Evolutionary conservation across 495 filamentous ascomycete genomes (phyloP), one percentile per base, ranked within the genome.

Genomic region (Podospora conica): DNA sequence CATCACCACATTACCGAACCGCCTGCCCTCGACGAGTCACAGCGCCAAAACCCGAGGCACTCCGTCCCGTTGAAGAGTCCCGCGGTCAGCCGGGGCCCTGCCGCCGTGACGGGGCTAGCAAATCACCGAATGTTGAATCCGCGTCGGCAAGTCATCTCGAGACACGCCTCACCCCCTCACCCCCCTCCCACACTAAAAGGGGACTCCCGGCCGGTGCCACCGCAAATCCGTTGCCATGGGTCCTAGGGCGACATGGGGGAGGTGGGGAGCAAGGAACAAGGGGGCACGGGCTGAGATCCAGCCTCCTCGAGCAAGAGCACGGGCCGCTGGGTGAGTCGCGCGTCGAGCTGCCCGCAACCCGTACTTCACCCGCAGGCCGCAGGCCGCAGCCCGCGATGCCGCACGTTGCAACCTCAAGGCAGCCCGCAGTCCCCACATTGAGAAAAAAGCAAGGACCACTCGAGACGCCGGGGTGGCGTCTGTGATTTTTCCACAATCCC

Each of bases 211-310:
- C 61, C 40, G 60, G 66, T 65, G 65, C 68, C 65, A 66, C 58
- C 67, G 28, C 61, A 65, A 57, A 68, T 70, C 69, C 69, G 59
- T 63, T 60, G 66, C 69, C 69, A 71, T 71, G 69, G 69, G 69
- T 71, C 69, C 64, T 67, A 68, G 66, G 69, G 66, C 63, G 54
- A 64, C 63, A 57, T 31, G 63, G 63, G 63, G 10, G 24, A n/a
- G n/a, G n/a, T n/a, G n/a, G 18, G 28, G 12, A 40, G 31, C 21
- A 63, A 21, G 48, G 48, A 53, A 22, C 58, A 59, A 27, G 29
- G 58, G 58, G 58, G 58, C 40, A 48, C 8, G 40, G 40, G 40
- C 40, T 48, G 40, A 48, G 40, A 48, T 61, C 60, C 60, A 61
- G 60, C 60, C 60, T 61, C 60, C 11, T 24, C 29, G 22, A 33